Conservation (phyloP, 768 basidiomycete genomes). For the Pleurotus giganteus region DNA sequence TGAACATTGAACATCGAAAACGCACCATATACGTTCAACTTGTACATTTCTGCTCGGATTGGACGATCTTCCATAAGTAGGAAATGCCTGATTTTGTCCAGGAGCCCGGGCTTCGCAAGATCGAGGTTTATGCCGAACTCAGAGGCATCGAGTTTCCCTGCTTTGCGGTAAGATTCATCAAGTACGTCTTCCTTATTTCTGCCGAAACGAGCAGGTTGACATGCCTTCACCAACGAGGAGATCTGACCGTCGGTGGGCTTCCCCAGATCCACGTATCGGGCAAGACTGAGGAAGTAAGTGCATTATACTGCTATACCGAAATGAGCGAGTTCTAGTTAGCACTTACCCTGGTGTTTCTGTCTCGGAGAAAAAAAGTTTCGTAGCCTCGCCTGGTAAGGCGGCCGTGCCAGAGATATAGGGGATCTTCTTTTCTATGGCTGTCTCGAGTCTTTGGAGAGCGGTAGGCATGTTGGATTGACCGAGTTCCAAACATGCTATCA, state of each 20-base stretch:
- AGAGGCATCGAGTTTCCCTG: slow-evolving; percentile 37
- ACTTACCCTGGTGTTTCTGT: too few species aligned
- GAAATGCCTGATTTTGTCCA: slow-evolving; percentile 21
- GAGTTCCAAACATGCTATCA: too few species aligned
- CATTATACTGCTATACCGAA: too few species aligned
- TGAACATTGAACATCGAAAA: too few species aligned
- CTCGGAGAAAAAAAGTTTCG: too few species aligned
- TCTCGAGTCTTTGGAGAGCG: too few species aligned
- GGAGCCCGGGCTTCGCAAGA: slow-evolving; percentile 20
- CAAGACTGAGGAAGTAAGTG: neutral
- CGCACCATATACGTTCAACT: slow-evolving; percentile 45
- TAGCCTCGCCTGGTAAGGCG: too few species aligned
- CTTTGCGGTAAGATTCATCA: slow-evolving; percentile 46
- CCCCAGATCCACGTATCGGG: neutral
- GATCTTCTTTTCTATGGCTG: too few species aligned
- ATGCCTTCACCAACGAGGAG: slow-evolving; percentile 28
- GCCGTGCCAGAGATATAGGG: too few species aligned
- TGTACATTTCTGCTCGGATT: slow-evolving; percentile 37
- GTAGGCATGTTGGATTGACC: too few species aligned
- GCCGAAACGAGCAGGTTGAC: slow-evolving; percentile 42
- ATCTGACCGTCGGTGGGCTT: slow-evolving; percentile 3
- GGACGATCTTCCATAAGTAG: slow-evolving; percentile 18
- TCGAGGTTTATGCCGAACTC: slow-evolving; percentile 35
- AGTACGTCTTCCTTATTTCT: slow-evolving; percentile 30
- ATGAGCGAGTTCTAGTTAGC: too few species aligned